Evolutionary conservation across 179 eudicot genomes (phyloP).

Genomic region (Silene vulgaris): DNA sequence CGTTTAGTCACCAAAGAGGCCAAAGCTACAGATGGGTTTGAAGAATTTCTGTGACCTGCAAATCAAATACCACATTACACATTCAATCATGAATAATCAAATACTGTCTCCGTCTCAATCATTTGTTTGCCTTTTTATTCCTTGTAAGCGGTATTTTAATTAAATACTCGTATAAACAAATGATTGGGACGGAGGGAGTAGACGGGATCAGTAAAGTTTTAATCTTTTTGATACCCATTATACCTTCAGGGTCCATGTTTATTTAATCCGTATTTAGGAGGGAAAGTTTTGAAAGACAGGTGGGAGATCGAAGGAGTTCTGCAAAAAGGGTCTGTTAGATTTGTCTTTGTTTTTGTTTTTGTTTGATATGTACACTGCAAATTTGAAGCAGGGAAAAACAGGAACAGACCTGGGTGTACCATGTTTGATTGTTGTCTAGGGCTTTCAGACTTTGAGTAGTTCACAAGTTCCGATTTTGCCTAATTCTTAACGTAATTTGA

Average conservation of each 20-base stretch:
- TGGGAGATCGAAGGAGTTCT: conserved; percentile 22
- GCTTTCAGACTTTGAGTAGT: neutral
- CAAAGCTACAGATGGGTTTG: conserved; percentile 72
- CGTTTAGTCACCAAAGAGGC: conserved; percentile 66
- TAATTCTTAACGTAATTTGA: neutral
- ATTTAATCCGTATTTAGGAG: conserved; percentile 24
- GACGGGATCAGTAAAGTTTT: neutral
- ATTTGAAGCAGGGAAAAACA: conserved; percentile 13
- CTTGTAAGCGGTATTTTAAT: too few relatives aligned
- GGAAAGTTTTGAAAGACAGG: conserved; percentile 28
- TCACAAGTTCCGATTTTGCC: conserved; percentile 17
- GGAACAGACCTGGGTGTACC: conserved; percentile 1
- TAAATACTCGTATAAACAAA: too few relatives aligned
- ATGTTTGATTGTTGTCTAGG: conserved; percentile 17
- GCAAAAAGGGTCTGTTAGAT: conserved; percentile 21
- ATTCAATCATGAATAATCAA: neutral
- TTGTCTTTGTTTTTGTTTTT: conserved; percentile 22
- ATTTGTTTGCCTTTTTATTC: too few relatives aligned
- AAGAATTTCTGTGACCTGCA: conserved; percentile 53
- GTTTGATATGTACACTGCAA: conserved; percentile 15
- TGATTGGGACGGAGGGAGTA: too few relatives aligned
- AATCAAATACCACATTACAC: conserved; percentile 14
- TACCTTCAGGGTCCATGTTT: conserved; percentile 35
- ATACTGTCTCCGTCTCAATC: neutral
- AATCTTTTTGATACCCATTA: neutral